Evolutionary conservation across 176 grass and related monocot genomes (phyloP).

Genomic region (Oryza longistaminata): DNA sequence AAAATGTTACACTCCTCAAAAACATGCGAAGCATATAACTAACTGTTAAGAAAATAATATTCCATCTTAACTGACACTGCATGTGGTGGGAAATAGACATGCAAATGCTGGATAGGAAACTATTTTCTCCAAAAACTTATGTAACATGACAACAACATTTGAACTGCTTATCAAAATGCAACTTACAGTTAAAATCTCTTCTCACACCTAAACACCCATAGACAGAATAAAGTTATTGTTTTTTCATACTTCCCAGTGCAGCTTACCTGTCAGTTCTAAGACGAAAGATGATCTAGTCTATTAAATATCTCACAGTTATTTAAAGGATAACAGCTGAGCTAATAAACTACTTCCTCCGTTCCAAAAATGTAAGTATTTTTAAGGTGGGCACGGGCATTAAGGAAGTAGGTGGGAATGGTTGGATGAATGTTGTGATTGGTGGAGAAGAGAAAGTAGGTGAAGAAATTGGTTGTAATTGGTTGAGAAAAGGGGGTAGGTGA

Average conservation of each 20-base stretch:
- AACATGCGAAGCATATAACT: slow-evolving; percentile 29
- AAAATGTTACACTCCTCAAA: slow-evolving; percentile 38
- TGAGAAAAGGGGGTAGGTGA: too few relatives aligned
- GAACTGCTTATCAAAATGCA: not conserved
- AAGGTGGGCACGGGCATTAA: too few relatives aligned
- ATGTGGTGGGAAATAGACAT: not conserved
- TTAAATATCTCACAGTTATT: slow-evolving; percentile 18
- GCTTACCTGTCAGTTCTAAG: slow-evolving; percentile 19
- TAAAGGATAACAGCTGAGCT: not conserved
- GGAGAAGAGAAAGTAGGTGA: too few relatives aligned
- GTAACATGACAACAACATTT: not conserved
- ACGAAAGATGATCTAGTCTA: slow-evolving; percentile 3
- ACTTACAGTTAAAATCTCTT: not conserved
- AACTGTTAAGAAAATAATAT: slow-evolving; percentile 16
- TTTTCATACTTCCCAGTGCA: not conserved
- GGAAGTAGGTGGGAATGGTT: too few relatives aligned
- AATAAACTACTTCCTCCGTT: not conserved
- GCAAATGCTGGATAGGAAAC: not conserved
- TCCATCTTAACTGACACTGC: not conserved
- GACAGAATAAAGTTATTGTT: not conserved
- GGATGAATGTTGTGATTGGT: too few relatives aligned
- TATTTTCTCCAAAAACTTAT: not conserved
- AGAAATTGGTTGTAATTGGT: too few relatives aligned
- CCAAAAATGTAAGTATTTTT: too few relatives aligned
- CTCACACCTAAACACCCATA: slow-evolving; percentile 17